Evolutionary conservation across 441 rosid species (phyloP), one percentile per base, ranked within the genome.

Genomic region (Erodium trifolium): DNA sequence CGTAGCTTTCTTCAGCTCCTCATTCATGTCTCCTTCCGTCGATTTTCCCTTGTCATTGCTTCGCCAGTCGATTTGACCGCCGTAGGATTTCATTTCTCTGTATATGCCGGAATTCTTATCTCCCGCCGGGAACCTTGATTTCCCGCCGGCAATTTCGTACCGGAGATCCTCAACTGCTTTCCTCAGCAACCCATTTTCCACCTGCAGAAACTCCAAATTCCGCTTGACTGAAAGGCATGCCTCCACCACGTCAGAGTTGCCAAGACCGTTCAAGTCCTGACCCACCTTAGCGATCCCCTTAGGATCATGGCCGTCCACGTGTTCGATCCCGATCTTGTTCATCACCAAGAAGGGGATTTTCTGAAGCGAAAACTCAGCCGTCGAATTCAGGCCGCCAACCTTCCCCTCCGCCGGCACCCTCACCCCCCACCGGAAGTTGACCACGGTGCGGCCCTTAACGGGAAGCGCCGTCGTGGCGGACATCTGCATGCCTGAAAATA

Each of bases 351-450:
- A 84, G 1, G 98, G 97, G 7, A 93, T 79, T 71, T 83, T 90
- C 74, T 80, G 78, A 2, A 85, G 18, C 45, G 88, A 81, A 67
- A 88, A 74, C 68, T 82, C 88, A 23, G 70, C 79, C 83, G 0
- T 72, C 63, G 27, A 23, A 23, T 23, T 23, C 27, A 23, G 1
- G 2, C 74, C 81, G 8, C 65, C 75, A 4, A 0, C 59, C 67
- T 78, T 80, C 19, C 71, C 71, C 74, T 84, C 92, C 62, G 82
- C 76, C 2, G 97, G 97, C 68, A 90, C 84, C 87, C 91, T 82
- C 51, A 92, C 85, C 3, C 96, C 98, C 98, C 96, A 92, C 68
- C 92, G 77, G 87, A 87, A 87, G 69, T 79, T 88, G 75, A 92
- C 74, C 1, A 83, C 78, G 4, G 90, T 89, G 5, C 77, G 81